Percentiles rank a stretch among this genome's conserved stretches.
Evolutionary conservation across 1,139 yeast species (phyloP).

Genomic region (Citeromyces siamensis): DNA sequence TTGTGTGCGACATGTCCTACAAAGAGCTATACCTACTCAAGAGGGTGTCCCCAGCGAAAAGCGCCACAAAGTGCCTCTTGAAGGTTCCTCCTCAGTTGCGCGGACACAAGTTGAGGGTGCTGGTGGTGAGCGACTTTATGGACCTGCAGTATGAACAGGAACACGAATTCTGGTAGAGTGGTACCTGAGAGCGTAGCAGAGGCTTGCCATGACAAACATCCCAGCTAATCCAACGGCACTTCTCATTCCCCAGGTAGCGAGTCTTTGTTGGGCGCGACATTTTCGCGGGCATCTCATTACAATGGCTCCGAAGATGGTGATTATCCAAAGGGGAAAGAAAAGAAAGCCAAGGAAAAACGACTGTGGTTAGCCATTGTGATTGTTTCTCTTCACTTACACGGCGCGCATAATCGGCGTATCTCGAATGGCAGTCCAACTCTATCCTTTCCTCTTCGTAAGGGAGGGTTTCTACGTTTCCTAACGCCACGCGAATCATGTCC

Average conservation of each 20-base stretch:
- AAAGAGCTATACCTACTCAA: conserved; percentile 47
- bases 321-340: conserved; percentile 1
- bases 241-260: background rate
- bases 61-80: conserved; percentile 31
- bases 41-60: conserved; percentile 49
- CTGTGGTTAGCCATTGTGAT: background rate
- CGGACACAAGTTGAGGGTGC: conserved; percentile 31
- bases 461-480: background rate
- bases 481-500: background rate
- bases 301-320: background rate
- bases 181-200: background rate
- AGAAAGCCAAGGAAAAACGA: background rate
- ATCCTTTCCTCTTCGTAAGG: background rate
- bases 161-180: background rate
- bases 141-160: conserved; percentile 28
- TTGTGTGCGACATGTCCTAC: conserved; percentile 34
- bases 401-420: background rate
- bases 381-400: background rate
- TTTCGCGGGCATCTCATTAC: background rate
- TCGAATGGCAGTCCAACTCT: too few relatives aligned
- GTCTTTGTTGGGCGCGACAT: background rate
- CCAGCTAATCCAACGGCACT: background rate
- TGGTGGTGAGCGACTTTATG: conserved; percentile 56
- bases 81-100: conserved; percentile 35
- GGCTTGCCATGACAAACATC: background rate